Evolutionary conservation across 441 rosid genomes (phyloP), one percentile per base, ranked within the genome.

Genomic region (Pelargonium australe): DNA sequence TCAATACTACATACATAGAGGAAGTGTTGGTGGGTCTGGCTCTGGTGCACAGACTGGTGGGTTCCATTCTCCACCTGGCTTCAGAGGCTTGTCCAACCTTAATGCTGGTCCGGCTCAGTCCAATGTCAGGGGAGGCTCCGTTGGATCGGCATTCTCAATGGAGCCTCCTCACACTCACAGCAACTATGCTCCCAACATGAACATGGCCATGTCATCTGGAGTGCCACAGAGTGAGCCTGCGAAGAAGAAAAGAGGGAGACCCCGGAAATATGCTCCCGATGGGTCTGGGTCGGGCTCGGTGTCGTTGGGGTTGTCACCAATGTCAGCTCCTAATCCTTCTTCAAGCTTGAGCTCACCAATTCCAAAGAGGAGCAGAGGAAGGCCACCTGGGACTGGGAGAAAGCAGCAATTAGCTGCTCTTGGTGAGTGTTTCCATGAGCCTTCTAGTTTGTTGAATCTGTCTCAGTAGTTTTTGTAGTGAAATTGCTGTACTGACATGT

Each of bases 371-470:
- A 76, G 77, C 17, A 79, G 93, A 82, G 99, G 99, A 43, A 85
- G 98, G 69, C 98, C 99, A n/a, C 99, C 92, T 70, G 99, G 99
- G 8, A 81, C 81, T 65, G 98, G 99, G 75, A 86, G 99, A 85
- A 95, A 95, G 85, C 99, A 95, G 72, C 91, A 89, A 11, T 70
- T 95, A 70, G 96, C 99, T 60, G 74, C 81, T 76, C 85, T 90
- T 63, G 99, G 99, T 91, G 71, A 82, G 90, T 70, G 41, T 70
- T 80, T 51, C 31, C 5, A 37, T 71, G 16, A 63, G 53, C n/a
- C 17, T 28, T 34, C 67, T 34, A 31, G 13, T 28, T 7, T 64
- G 37, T 79, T 71, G 61, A 68, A 49, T 11, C 45, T 16, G 69
- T 71, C 73, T 61, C 68, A 47, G n/a, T 53, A 8, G 51, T 8